Evolutionary conservation across 2,329 filamentous ascomycete species (phyloP).

Genomic region (Neobulgaria alba): DNA sequence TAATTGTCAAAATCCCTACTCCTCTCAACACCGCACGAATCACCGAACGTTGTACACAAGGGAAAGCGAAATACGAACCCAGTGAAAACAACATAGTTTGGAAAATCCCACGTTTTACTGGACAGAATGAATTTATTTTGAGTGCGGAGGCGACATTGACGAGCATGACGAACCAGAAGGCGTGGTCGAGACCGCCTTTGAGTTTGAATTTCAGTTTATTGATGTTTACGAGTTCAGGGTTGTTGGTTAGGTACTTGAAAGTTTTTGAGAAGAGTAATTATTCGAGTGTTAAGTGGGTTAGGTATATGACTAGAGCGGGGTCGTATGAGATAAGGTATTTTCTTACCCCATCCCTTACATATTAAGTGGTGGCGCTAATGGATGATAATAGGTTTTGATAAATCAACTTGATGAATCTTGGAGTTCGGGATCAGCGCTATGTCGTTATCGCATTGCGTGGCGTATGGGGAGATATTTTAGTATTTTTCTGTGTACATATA

Average conservation of each 20-base stretch:
- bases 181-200: slow-evolving; percentile 88
- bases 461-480: too few species aligned
- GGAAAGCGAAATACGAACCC: slow-evolving; percentile 97
- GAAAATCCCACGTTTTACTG: slow-evolving; percentile 98
- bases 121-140: slow-evolving; percentile 93
- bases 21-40: slow-evolving; percentile 94
- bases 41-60: slow-evolving; percentile 85
- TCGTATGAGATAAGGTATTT: slow-evolving; percentile 88
- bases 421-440: too few species aligned
- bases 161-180: slow-evolving; percentile 96
- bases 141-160: slow-evolving; percentile 89
- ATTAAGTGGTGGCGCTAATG: too few species aligned
- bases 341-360: background rate
- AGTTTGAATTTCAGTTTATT: slow-evolving; percentile 87
- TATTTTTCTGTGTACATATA: too few species aligned
- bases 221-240: slow-evolving; percentile 95
- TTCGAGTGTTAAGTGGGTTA: slow-evolving; percentile 96
- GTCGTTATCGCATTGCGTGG: too few species aligned
- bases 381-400: slow-evolving; percentile 18
- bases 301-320: slow-evolving; percentile 96
- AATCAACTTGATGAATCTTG: too few species aligned
- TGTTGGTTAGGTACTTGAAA: slow-evolving; percentile 90
- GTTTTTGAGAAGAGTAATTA: slow-evolving; percentile 99
- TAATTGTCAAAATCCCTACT: slow-evolving; percentile 87
- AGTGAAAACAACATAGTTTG: slow-evolving; percentile 97